Evolutionary conservation across 108 stramenopile species (phyloP).

Genomic region (Discostella stelligeroides): DNA sequence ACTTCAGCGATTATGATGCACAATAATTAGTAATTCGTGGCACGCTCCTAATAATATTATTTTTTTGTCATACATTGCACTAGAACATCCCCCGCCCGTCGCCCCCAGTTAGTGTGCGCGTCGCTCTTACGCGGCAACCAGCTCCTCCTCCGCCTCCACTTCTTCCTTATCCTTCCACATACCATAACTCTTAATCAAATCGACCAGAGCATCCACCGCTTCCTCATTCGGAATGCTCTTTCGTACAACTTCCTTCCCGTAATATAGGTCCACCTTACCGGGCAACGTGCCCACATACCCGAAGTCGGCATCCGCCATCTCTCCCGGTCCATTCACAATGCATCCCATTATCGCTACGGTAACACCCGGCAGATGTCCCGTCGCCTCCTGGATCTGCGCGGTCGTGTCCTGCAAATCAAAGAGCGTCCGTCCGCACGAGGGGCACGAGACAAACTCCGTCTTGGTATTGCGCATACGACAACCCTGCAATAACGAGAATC

Average conservation of each 20-base stretch:
- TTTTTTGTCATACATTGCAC: no score
- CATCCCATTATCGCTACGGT: conserved; percentile 99
- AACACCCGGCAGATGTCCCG: conserved; percentile 96
- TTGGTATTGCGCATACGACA: conserved; percentile 96
- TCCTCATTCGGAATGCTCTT: conserved; percentile 91
- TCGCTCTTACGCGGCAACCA: neutral
- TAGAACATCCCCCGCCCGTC: no score
- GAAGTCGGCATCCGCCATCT: conserved; percentile 99
- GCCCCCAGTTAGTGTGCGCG: no score
- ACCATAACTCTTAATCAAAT: conserved; percentile 94
- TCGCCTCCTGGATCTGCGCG: conserved; percentile 85
- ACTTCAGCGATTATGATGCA: no score
- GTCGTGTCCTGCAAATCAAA: conserved; percentile 98
- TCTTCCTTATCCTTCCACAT: conserved; percentile 95
- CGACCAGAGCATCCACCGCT: conserved; percentile 90
- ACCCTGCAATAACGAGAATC: conserved; percentile 92
- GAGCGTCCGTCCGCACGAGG: conserved; percentile 96
- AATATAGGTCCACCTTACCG: conserved; percentile 95
- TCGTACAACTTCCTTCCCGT: conserved; percentile 95
- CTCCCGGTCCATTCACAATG: conserved; percentile 98
- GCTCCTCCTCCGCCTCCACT: conserved; percentile 63
- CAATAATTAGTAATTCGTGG: no score
- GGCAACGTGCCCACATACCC: conserved; percentile 96
- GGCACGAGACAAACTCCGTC: conserved; percentile 98
- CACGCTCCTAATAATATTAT: no score